Conservation (phyloP, 805 yeast species). For the Candida insectalens region DNA sequence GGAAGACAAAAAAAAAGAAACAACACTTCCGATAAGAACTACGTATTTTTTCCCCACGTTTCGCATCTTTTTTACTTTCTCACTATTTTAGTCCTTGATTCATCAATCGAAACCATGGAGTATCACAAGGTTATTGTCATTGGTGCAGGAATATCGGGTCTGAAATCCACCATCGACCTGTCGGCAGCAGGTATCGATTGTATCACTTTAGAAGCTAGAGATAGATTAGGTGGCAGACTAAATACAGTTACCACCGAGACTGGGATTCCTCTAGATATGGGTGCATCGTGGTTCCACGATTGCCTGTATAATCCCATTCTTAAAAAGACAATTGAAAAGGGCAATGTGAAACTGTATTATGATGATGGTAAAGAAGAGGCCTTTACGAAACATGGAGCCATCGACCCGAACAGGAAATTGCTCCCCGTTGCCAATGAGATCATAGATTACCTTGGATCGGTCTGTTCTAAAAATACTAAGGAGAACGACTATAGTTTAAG, state of each 20-base stretch:
- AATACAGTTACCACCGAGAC: conserved; percentile 27
- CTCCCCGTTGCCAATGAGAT: conserved; percentile 24
- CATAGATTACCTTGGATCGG: conserved; percentile 12
- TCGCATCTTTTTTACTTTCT: no score
- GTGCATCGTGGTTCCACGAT: conserved; percentile 92
- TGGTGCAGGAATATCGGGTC: conserved; percentile 50
- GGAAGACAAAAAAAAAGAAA: no score
- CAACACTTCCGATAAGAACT: no score
- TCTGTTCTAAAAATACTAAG: conserved; percentile 10
- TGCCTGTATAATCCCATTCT: conserved; percentile 56
- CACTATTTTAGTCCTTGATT: no score
- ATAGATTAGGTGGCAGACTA: conserved; percentile 61
- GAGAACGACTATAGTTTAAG: conserved; percentile 47
- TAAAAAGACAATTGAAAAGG: conserved; percentile 28
- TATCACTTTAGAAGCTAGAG: conserved; percentile 39
- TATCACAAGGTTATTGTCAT: conserved; percentile 28
- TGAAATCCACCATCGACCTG: conserved; percentile 37
- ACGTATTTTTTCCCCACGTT: no score
- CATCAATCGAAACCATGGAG: no score
- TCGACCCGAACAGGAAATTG: conserved; percentile 43
- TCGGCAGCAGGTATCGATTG: conserved; percentile 26
- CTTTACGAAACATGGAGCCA: conserved; percentile 16
- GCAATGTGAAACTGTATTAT: conserved; percentile 21
- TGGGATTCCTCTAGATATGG: conserved; percentile 47
- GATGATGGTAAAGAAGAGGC: conserved; percentile 20